These are phyloP conservation scores for Ochetophila trinervis DNA, from an alignment of 306 rosid species.

Conservation along the genomic window DNA sequence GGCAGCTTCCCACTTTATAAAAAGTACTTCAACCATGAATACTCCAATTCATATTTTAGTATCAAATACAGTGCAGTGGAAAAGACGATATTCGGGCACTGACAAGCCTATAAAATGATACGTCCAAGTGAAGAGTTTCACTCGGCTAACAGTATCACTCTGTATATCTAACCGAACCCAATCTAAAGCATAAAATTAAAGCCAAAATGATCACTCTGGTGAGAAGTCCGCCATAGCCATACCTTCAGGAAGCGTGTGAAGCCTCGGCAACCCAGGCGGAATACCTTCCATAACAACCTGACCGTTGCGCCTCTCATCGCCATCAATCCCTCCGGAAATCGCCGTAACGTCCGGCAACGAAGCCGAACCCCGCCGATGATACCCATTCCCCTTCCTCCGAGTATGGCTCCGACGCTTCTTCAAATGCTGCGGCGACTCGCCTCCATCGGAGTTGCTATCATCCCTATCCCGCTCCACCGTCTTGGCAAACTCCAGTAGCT, in stretches of 20 bases:
- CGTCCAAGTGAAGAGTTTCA: neutral
- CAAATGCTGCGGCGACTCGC: constrained; percentile 50
- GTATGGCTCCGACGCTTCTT: constrained; percentile 47
- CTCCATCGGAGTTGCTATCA: constrained; percentile 29
- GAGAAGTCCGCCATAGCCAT: constrained; percentile 27
- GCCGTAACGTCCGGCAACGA: constrained; percentile 79
- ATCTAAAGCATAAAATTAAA: neutral
- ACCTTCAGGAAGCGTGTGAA: constrained; percentile 92
- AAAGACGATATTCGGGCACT: neutral
- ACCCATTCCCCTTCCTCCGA: constrained; percentile 38
- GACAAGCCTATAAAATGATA: neutral
- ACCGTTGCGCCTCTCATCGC: constrained; percentile 60
- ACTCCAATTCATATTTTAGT: neutral
- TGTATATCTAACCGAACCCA: neutral
- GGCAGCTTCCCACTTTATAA: neutral
- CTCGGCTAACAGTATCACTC: neutral
- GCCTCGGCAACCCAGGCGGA: constrained; percentile 80
- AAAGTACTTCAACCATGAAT: neutral
- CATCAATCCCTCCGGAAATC: constrained; percentile 46
- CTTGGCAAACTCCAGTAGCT: constrained; percentile 82
- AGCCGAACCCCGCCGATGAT: constrained; percentile 50
- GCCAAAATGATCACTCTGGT: constrained; percentile 17
- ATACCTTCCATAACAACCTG: constrained; percentile 52
- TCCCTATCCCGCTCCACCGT: constrained; percentile 62
- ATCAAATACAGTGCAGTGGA: neutral